Base-by-base conservation (phyloP, 306 rosid genomes). In the Oxytropis ochrocephala region DNA sequence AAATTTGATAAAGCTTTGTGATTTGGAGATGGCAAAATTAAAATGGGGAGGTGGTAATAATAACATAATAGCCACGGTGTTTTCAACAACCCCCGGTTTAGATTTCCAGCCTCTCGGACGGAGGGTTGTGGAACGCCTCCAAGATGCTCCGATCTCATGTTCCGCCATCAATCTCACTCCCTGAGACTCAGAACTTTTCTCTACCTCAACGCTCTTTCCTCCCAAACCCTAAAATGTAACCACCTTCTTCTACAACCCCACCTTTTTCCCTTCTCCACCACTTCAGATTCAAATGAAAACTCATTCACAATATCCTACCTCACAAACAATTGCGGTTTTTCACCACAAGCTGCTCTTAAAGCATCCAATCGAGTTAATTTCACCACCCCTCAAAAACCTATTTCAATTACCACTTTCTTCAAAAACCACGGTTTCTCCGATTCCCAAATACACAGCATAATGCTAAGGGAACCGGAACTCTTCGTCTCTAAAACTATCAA, bases 251-350 rank as follows among this genome's bases (percentile, higher is more conserved):
- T 24, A 2, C 29, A 3, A 8, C 56, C 27, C 6, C 27, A 8
- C n/a, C 13, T 10, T 2, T 30, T 14, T 7, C 48, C 0, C 51
- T 14, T 38, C 16, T 24, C 71, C 12, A 41, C 21, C 29, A 35
- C 58, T 42, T 8, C 36, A 10, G 2, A 2, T 8, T 76, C 64
- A 12, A 29, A 67, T 21, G 2, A 27, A 14, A 72, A 11, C 10
- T 47, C 79, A 0, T 79, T 76, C 41, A 47, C 69, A 0, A 41
- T 79, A 0, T 82, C 89, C 8, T 77, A 85, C 67, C 73, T 85
- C 75, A 38, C 66, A 11, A 57, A 83, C 73, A 58, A 27, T 3
- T 29, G 24, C 13, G 74, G 80, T 6, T 75, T 83, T 6, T 67
- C 84, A 5, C 78, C 46, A 4, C 27, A 83, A 19, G 5, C 49